Percentiles rank a stretch among this genome's conserved stretches.
These are phyloP conservation scores for Gloeopeniophorella convolvens DNA, from an alignment of 768 basidiomycete species.

Conservation along the genomic window DNA sequence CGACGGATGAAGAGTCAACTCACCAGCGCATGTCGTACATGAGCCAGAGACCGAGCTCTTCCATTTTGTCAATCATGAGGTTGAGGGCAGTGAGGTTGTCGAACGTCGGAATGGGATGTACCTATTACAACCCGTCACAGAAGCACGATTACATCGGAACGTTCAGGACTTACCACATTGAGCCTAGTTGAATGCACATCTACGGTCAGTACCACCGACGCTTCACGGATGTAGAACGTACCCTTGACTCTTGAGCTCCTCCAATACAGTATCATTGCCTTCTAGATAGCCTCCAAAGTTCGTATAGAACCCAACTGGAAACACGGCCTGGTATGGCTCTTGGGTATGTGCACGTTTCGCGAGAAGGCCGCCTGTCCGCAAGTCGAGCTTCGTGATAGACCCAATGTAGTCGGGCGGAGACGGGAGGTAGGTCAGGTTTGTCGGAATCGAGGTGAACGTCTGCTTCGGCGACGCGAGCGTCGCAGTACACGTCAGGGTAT, in stretches of 20 bases:
- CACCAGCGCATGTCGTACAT: constrained; percentile 80
- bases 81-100: constrained; percentile 52
- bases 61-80: constrained; percentile 60
- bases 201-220: constrained; percentile 2
- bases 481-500: constrained; percentile 33
- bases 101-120: constrained; percentile 68
- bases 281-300: constrained; percentile 49
- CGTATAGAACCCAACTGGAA: constrained; percentile 75
- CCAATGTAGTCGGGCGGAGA: constrained; percentile 28
- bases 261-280: constrained; percentile 44
- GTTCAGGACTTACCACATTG: constrained; percentile 34
- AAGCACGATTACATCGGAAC: neutral
- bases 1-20: constrained; percentile 7
- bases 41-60: constrained; percentile 60
- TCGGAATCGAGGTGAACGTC: constrained; percentile 27
- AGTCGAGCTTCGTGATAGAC: constrained; percentile 43
- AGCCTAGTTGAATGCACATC: constrained; percentile 27
- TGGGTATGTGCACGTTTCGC: constrained; percentile 28
- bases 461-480: constrained; percentile 22
- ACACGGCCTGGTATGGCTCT: constrained; percentile 32
- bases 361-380: constrained; percentile 39
- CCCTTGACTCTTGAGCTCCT: constrained; percentile 57
- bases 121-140: constrained; percentile 26
- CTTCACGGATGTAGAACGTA: constrained; percentile 10
- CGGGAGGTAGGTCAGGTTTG: constrained; percentile 37